Evolutionary conservation across 192 early-diverging fungal genomes (phyloP), one percentile per base, ranked within the genome.

Genomic region (Phycomyces blakesleeanus): DNA sequence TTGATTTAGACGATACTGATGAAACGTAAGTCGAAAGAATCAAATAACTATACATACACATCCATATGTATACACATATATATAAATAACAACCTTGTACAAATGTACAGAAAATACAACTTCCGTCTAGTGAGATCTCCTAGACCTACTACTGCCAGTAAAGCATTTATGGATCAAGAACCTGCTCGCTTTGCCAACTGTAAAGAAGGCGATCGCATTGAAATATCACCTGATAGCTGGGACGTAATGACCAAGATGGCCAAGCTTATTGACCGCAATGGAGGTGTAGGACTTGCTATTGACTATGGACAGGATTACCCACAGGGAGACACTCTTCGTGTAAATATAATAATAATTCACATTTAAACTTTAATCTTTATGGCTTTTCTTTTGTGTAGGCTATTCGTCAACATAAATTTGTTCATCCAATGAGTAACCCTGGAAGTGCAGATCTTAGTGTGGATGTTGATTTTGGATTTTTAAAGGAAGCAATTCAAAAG

Each of bases 271-370:
- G 65, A 85, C 18, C 59, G 64, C 1, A 76, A 85, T 41, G 81
- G 81, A 16, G 97, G 97, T 16, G 73, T 82, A 29, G 92, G 83
- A 0, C 66, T 98, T 27, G 71, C 91, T 24, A 78, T 96, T 49
- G 97, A 99, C 81, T 99, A 99, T 67, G 97, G 97, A 12, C 78
- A 86, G 55, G 87, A 95, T 67, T 73, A 85, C 64, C 71, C 84
- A 0, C 83, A 86, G 62, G 81, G 86, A 6, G 87, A 94, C 61
- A 93, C 88, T 49, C 77, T 97, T 51, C 79, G 94, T 47, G 52
- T 64, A 41, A 55, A 39, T 57, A 24, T 10, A n/a, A n/a, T n/a
- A 6, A 11, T 16, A 21, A 26, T 7, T 49, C 26, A 24, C 9
- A 41, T 41, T 38, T 24, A 22, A n/a, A 0, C 27, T 51, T 21